phyloP scores from a whole-genome alignment of 352 stramenopile genomes.

The Phytophthora colocasiae region DNA sequence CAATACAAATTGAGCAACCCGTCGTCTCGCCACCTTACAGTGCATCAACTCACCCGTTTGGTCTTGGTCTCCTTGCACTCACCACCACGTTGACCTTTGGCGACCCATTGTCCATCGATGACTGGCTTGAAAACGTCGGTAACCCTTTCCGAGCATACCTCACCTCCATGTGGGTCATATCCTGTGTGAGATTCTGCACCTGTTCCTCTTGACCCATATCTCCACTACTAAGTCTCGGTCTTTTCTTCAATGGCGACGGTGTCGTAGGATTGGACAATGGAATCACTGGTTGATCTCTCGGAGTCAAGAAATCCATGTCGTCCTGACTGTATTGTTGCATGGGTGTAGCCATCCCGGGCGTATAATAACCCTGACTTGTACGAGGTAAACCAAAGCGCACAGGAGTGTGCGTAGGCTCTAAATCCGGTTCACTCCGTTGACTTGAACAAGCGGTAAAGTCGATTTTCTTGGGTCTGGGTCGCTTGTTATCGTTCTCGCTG shows the following conservation, averaged over 20 bases:
- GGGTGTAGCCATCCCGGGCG: conserved; percentile 35
- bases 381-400: conserved; percentile 36
- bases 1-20: conserved; percentile 13
- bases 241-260: conserved; percentile 85
- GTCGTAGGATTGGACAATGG: conserved; percentile 84
- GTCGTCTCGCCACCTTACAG: neutral
- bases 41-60: conserved; percentile 32
- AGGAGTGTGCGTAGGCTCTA: conserved; percentile 51
- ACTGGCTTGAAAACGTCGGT: conserved; percentile 65
- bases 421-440: conserved; percentile 76
- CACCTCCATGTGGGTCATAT: conserved; percentile 85
- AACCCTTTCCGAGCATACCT: conserved; percentile 35
- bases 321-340: conserved; percentile 87
- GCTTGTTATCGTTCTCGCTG: conserved; percentile 35
- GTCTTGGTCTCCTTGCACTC: conserved; percentile 38
- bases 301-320: conserved; percentile 87
- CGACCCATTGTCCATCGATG: conserved; percentile 45
- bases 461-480: conserved; percentile 72
- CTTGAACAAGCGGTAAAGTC: conserved; percentile 75
- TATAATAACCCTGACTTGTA: conserved; percentile 47
- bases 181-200: conserved; percentile 74
- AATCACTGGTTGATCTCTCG: conserved; percentile 83
- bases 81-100: conserved; percentile 40
- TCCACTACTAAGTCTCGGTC: conserved; percentile 48
- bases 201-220: conserved; percentile 65